Conservation (phyloP, 805 yeast genomes). For the Maudiozyma bulderi region DNA sequence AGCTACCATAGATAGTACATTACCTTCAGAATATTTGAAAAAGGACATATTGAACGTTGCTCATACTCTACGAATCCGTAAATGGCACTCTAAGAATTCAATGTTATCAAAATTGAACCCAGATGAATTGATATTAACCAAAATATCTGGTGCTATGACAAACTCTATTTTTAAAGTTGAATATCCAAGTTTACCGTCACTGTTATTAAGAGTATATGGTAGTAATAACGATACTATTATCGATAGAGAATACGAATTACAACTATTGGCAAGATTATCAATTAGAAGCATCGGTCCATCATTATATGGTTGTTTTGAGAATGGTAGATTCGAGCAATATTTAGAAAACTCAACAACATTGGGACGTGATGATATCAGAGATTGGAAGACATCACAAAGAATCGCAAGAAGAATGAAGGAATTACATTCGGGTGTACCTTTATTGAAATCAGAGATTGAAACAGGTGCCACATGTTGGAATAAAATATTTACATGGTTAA, state of each 20-base stretch:
- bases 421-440: slow-evolving; percentile 68
- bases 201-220: slow-evolving; percentile 79
- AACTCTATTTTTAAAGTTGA: slow-evolving; percentile 77
- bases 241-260: slow-evolving; percentile 75
- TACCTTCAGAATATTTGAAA: slow-evolving; percentile 79
- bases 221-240: slow-evolving; percentile 77
- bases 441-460: slow-evolving; percentile 46
- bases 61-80: slow-evolving; percentile 55
- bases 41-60: slow-evolving; percentile 64
- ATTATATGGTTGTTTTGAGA: slow-evolving; percentile 77
- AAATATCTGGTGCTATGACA: slow-evolving; percentile 90
- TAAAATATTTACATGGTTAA: slow-evolving; percentile 63
- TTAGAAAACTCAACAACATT: slow-evolving; percentile 74
- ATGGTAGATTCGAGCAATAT: slow-evolving; percentile 92
- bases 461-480: slow-evolving; percentile 64
- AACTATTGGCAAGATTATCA: slow-evolving; percentile 62
- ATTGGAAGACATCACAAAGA: slow-evolving; percentile 65
- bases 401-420: slow-evolving; percentile 96
- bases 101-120: slow-evolving; percentile 26
- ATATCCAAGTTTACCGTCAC: slow-evolving; percentile 49
- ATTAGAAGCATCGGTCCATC: slow-evolving; percentile 78
- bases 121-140: slow-evolving; percentile 40
- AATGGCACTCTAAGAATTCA: slow-evolving; percentile 57
- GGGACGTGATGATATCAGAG: slow-evolving; percentile 61
- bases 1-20: slow-evolving; percentile 58